Conservation (phyloP, 495 filamentous ascomycete species). For the Tuber melanosporum region DNA sequence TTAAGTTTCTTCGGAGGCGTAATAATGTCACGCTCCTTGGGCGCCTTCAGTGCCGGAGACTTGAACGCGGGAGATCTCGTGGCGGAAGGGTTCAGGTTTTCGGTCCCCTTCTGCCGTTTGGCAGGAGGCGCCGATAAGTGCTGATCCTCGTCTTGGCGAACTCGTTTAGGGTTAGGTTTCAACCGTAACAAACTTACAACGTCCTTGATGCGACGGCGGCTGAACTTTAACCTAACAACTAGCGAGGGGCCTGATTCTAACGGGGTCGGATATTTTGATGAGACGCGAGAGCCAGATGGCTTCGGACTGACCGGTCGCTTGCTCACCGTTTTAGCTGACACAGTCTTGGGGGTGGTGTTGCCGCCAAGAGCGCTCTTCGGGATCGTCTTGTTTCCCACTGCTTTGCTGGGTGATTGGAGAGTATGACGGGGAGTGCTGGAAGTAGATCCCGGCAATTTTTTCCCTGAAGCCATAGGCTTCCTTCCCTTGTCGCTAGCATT, state of each 20-base stretch:
- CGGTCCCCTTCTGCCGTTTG: slow-evolving; percentile 32
- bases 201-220: slow-evolving; percentile 25
- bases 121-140: slow-evolving; percentile 31
- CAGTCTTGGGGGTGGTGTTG: slow-evolving; percentile 33
- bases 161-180: slow-evolving; percentile 34
- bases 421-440: slow-evolving; percentile 30
- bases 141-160: slow-evolving; percentile 35
- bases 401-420: slow-evolving; percentile 32
- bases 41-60: slow-evolving; percentile 36
- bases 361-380: slow-evolving; percentile 32
- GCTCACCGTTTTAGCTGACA: slow-evolving; percentile 34
- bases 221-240: slow-evolving; percentile 38
- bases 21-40: slow-evolving; percentile 28
- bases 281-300: slow-evolving; percentile 28
- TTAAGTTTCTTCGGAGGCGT: slow-evolving; percentile 41
- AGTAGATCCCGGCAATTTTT: slow-evolving; percentile 35
- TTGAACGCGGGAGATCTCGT: slow-evolving; percentile 37
- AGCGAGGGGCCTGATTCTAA: slow-evolving; percentile 20
- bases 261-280: slow-evolving; percentile 31
- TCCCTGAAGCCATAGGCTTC: slow-evolving; percentile 30
- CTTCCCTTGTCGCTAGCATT: slow-evolving; percentile 16
- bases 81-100: slow-evolving; percentile 17
- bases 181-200: slow-evolving; percentile 32
- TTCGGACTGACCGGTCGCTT: slow-evolving; percentile 40
- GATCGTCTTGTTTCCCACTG: slow-evolving; percentile 29